These are phyloP conservation scores for Vigna hirtella DNA, from an alignment of 306 rosid species.

Conservation along the genomic window DNA sequence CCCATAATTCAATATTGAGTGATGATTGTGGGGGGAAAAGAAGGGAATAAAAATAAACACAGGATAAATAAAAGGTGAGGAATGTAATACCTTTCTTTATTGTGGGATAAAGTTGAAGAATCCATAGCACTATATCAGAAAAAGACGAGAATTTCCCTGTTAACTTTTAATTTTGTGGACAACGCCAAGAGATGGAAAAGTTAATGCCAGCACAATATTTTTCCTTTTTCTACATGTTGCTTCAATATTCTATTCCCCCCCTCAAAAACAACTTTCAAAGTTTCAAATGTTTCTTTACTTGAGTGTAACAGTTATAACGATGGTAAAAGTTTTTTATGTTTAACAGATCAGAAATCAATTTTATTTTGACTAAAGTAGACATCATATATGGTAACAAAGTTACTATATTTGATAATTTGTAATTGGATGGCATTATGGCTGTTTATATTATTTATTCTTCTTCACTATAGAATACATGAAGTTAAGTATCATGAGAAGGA, in stretches of 20 bases:
- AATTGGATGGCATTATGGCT: neutral
- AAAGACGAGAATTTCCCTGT: constrained; percentile 50
- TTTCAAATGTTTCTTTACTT: neutral
- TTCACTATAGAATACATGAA: constrained; percentile 21
- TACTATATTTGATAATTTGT: neutral
- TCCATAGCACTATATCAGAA: constrained; percentile 53
- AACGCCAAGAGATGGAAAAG: constrained; percentile 44
- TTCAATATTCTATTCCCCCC: constrained; percentile 32
- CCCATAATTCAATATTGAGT: constrained; percentile 48
- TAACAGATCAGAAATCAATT: neutral
- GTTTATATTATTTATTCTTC: neutral
- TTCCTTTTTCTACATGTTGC: constrained; percentile 22
- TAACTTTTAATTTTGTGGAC: constrained; percentile 52
- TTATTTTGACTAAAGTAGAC: neutral
- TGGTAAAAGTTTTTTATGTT: neutral
- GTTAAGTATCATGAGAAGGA: constrained; percentile 33
- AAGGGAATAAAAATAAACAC: constrained; percentile 60
- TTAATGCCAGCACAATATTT: constrained; percentile 37
- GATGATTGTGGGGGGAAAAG: constrained; percentile 51
- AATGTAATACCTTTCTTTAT: constrained; percentile 77
- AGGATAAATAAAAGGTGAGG: constrained; percentile 55
- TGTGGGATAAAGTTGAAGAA: constrained; percentile 67
- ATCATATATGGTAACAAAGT: neutral
- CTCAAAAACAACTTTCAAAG: constrained; percentile 1
- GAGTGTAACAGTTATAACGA: neutral